A percentile compares a stretch with the other conserved stretches of the same genome.
These are phyloP conservation scores for Mucor circinelloides DNA, from an alignment of 371 early-diverging fungal species.

Conservation along the genomic window DNA sequence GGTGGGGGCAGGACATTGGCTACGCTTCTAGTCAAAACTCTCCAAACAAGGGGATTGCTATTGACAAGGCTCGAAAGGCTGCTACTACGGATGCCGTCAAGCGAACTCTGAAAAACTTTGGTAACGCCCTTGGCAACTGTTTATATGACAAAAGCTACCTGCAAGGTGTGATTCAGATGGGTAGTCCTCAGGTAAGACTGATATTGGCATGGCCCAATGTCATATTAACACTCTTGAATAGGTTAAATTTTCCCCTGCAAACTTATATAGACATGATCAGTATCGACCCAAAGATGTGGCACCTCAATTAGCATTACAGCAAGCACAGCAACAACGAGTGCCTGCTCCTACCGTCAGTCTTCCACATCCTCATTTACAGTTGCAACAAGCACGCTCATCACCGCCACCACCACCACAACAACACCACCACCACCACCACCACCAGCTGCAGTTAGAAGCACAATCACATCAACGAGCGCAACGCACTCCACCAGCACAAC, in stretches of 20 bases:
- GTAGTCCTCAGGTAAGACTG: conserved; percentile 31
- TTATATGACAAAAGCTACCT: conserved; percentile 92
- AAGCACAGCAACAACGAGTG: not conserved
- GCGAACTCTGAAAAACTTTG: conserved; percentile 92
- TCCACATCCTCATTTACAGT: not conserved
- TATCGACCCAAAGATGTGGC: not conserved
- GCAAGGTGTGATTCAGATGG: conserved; percentile 52
- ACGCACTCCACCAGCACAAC: not conserved
- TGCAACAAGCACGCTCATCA: not conserved
- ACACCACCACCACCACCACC: not conserved
- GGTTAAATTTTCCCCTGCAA: conserved; percentile 28
- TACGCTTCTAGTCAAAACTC: conserved; percentile 74
- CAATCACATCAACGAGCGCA: no score
- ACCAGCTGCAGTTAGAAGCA: no score
- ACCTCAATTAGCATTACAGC: not conserved
- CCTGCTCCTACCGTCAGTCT: not conserved
- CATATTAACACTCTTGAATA: not conserved
- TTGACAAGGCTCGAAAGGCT: conserved; percentile 97
- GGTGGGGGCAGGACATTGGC: conserved; percentile 39
- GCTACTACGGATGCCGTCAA: conserved; percentile 97
- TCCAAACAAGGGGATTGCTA: conserved; percentile 79
- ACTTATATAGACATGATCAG: conserved; percentile 35
- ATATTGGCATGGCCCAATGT: not conserved
- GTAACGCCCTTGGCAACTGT: conserved; percentile 95
- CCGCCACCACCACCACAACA: not conserved